These are phyloP conservation scores for Plectosphaerella plurivora DNA, from an alignment of 2,329 filamentous ascomycete genomes.

Conservation along the genomic window DNA sequence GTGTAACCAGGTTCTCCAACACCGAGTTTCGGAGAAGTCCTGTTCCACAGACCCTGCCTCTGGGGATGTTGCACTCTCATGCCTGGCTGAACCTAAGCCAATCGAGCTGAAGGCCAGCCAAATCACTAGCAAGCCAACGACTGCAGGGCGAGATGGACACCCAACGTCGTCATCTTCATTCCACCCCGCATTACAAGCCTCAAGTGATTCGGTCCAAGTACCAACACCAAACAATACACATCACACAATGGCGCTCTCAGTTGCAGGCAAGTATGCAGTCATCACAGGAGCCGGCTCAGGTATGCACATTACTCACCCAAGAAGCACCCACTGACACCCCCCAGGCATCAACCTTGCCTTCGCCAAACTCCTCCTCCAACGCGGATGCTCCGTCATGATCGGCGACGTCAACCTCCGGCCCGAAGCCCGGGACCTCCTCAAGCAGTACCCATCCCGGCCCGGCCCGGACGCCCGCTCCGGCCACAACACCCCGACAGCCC, in stretches of 20 bases:
- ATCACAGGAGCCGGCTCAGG: conserved; percentile 17
- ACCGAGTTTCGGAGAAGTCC: too few species aligned
- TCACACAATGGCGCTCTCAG: conserved; percentile 12
- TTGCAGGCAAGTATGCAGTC: conserved; percentile 19
- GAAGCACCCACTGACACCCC: not conserved
- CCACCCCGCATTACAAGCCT: not conserved
- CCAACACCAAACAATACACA: not conserved
- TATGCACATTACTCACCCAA: conserved; percentile 3
- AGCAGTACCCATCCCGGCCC: conserved; percentile 20
- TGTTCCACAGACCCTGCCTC: too few species aligned
- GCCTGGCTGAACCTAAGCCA: too few species aligned
- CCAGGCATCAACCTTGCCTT: conserved; percentile 32
- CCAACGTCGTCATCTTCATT: not conserved
- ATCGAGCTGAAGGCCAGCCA: too few species aligned
- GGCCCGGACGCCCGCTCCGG: not conserved
- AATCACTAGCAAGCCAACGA: not conserved
- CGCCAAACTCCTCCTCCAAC: conserved; percentile 23
- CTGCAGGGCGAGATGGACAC: not conserved
- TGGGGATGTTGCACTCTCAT: not conserved
- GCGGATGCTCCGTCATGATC: conserved; percentile 31
- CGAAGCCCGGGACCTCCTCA: conserved; percentile 27
- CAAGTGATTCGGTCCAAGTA: not conserved
- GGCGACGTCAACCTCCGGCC: conserved; percentile 28
- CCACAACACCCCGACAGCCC: conserved; percentile 13
- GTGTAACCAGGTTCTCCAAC: too few species aligned